phyloP scores from a whole-genome alignment of 805 yeast species.

The Kazachstania taianensis region DNA sequence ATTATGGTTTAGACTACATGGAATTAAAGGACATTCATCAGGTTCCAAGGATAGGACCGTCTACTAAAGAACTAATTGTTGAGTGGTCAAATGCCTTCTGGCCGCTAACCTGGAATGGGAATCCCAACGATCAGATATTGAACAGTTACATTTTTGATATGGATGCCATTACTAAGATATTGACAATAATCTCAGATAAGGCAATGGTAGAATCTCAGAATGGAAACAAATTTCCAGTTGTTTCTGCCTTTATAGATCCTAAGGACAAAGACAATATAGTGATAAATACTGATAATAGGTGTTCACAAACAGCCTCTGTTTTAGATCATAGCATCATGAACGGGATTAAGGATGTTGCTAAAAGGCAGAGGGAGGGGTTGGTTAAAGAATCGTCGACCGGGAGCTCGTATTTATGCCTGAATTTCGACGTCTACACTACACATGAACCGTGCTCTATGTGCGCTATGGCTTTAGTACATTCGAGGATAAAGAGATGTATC shows the following conservation, averaged over 20 bases:
- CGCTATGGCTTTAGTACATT: constrained; percentile 89
- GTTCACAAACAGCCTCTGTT: constrained; percentile 33
- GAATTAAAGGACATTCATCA: constrained; percentile 14
- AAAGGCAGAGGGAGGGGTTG: constrained; percentile 7
- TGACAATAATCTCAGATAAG: constrained; percentile 21
- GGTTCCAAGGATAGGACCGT: constrained; percentile 59
- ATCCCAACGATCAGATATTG: constrained; percentile 64
- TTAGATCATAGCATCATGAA: constrained; percentile 67
- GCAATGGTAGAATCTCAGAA: constrained; percentile 13
- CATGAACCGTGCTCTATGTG: constrained; percentile 98
- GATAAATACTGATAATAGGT: constrained; percentile 33
- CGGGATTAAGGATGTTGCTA: constrained; percentile 58
- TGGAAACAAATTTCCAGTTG: constrained; percentile 34
- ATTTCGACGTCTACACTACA: constrained; percentile 71
- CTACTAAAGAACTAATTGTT: constrained; percentile 52
- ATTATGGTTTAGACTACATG: constrained; percentile 11
- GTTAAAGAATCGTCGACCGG: constrained; percentile 14
- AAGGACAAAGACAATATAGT: constrained; percentile 30
- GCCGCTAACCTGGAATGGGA: constrained; percentile 94
- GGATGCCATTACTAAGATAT: constrained; percentile 30
- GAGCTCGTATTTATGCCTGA: constrained; percentile 56
- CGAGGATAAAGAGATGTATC: constrained; percentile 62
- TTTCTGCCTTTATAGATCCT: constrained; percentile 58
- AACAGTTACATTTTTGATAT: constrained; percentile 46
- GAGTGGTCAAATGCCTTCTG: constrained; percentile 63